These are phyloP conservation scores for Mycena crocata DNA, from an alignment of 768 basidiomycete species.

Conservation along the genomic window DNA sequence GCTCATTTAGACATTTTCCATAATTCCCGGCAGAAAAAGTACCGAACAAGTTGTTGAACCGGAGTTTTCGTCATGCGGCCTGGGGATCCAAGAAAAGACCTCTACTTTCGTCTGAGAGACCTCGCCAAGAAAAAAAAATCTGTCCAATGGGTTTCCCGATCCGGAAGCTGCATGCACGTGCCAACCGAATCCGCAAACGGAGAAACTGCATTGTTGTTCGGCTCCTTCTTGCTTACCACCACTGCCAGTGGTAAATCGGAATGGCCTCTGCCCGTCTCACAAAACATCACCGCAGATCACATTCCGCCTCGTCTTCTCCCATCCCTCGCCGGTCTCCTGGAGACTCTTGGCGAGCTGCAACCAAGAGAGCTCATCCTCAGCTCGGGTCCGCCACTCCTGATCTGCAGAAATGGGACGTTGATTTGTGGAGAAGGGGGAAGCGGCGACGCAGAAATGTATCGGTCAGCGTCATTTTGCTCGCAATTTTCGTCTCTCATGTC, in stretches of 20 bases:
- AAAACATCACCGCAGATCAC: conserved; percentile 63
- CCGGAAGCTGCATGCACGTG: no score
- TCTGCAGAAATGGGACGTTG: conserved; percentile 62
- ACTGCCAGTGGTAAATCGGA: neutral
- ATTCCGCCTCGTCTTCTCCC: conserved; percentile 59
- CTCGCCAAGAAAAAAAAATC: no score
- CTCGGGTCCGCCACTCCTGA: conserved; percentile 43
- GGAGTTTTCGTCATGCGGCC: no score
- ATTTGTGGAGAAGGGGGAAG: conserved; percentile 66
- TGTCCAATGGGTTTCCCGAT: no score
- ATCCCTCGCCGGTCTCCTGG: conserved; percentile 49
- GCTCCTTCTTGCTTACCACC: neutral
- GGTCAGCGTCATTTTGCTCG: conserved; percentile 47
- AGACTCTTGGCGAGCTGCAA: conserved; percentile 53
- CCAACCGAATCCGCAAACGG: no score
- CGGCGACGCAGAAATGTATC: conserved; percentile 60
- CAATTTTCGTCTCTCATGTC: conserved; percentile 15
- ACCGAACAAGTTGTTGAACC: no score
- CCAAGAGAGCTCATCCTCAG: conserved; percentile 61
- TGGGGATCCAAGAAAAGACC: no score
- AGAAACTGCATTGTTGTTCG: no score
- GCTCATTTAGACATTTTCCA: no score
- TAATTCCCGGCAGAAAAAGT: no score
- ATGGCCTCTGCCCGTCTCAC: conserved; percentile 50
- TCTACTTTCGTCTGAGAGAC: no score